Percentiles rank a stretch among this genome's conserved stretches.
These are phyloP conservation scores for Trichoderma cornu-damae DNA, from an alignment of 2,329 filamentous ascomycete species.

Conservation along the genomic window DNA sequence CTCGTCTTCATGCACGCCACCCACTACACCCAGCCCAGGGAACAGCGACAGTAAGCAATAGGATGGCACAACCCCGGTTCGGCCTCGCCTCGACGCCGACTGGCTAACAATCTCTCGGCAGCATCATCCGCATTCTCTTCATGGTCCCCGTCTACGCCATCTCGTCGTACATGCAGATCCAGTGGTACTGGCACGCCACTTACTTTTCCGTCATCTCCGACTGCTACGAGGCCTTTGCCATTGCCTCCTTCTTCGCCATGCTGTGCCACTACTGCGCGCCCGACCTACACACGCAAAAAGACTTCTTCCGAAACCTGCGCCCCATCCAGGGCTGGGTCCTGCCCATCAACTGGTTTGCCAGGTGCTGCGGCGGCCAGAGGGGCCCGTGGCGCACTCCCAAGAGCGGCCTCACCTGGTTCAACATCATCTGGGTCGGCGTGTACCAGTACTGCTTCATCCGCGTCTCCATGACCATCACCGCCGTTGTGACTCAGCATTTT, in stretches of 20 bases:
- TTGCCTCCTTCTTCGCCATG: slow-evolving; percentile 79
- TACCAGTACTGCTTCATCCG: slow-evolving; percentile 85
- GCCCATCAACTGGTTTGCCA: slow-evolving; percentile 65
- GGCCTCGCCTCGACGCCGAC: background rate
- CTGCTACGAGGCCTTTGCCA: slow-evolving; percentile 86
- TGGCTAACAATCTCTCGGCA: slow-evolving; percentile 29
- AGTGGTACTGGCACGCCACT: slow-evolving; percentile 70
- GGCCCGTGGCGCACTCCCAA: slow-evolving; percentile 68
- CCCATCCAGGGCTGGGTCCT: slow-evolving; percentile 68
- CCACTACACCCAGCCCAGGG: slow-evolving; percentile 56
- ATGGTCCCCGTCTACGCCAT: slow-evolving; percentile 80
- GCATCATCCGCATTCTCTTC: slow-evolving; percentile 80
- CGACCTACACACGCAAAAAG: slow-evolving; percentile 72
- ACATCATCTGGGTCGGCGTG: slow-evolving; percentile 74
- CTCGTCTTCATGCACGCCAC: slow-evolving; percentile 55
- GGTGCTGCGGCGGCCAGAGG: slow-evolving; percentile 62
- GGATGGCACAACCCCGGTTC: no score
- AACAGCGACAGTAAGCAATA: slow-evolving; percentile 51
- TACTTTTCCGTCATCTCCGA: slow-evolving; percentile 79
- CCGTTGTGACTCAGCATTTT: slow-evolving; percentile 66
- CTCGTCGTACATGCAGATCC: slow-evolving; percentile 67
- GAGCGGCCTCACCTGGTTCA: slow-evolving; percentile 86
- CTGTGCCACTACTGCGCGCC: slow-evolving; percentile 76
- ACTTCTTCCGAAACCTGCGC: slow-evolving; percentile 66
- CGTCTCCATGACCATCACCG: slow-evolving; percentile 71